Base-by-base conservation (phyloP, 2,329 filamentous ascomycete species). In the Amylocarpus encephaloides region DNA sequence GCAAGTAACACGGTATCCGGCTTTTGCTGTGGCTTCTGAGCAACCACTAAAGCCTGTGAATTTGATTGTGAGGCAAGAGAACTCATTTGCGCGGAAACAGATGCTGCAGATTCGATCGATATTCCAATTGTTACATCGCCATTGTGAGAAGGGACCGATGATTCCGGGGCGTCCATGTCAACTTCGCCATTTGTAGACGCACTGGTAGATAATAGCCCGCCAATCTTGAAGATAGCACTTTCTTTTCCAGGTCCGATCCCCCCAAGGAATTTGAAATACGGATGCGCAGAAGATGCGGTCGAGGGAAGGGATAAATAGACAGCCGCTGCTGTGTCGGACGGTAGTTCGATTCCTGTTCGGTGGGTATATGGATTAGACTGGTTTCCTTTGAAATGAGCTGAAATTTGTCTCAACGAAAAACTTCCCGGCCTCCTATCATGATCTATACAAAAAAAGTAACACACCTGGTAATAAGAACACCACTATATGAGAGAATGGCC, bases 191-290 rank as follows among this genome's bases (percentile, higher is more conserved):
- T 71, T 43, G 75, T 73, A 12, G 74, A 73, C 11, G 35, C 30
- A 6, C 55, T 35, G n/a, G 22, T 6, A 18, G 32, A 12, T 2
- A 33, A 36, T 5, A 62, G 39, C 1, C 62, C 59, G 43, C 73
- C 76, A 57, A 95, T 73, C 67, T 87, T 90, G 75, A 97, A 96
- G 50, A 97, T 86, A 33, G 91, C 89, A 59, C 86, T 92, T 60
- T 93, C 90, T 65, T 96, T 96, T 50, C 91, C 89, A 33, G 87
- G 84, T 1, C 88, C 91, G 49, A 98, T 83, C 43, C 85, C 93
- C 55, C 94, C 93, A 4, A 97, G 81, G 62, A 98, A 88, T 53
- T 78, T 82, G 71, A 95, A 95, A 72, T 2, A 66, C 5, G 65
- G 58, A 30, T 72, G 66, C 7, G 50, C 11, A 10, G 33, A 57